Evolutionary conservation across 352 stramenopile genomes (phyloP), one percentile per base, ranked within the genome.

Genomic region (Lagenidium sp.): DNA sequence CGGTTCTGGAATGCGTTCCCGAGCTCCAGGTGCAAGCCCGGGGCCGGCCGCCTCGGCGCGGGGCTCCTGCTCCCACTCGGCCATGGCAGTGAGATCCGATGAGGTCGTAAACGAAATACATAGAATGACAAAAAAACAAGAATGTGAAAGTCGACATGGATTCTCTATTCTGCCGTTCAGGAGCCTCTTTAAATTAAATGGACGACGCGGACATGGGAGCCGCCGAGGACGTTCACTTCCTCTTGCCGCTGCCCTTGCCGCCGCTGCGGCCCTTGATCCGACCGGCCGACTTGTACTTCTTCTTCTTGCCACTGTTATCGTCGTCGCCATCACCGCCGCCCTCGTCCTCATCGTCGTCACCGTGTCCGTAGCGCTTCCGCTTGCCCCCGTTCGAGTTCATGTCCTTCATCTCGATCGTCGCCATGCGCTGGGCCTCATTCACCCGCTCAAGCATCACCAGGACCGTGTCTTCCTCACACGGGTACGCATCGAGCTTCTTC

Each of bases 1-100:
- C 76, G 95, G 15, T 99, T 98, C 63, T 98, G 94, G 95, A 97
- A 98, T 53, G 86, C 96, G 4, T 98, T 99, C 62, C 94, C 95
- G 3, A 88, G 76, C 41, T 60, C 63, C 42, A 88, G 82, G 57
- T 44, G 57, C 22, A 75, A 81, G 24, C 41, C 57, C 19, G 47
- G 62, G 11, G 42, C 38, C 5, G 65, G 63, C 39, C 71, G 68
- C 3, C 46, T 91, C 24, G 68, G 73, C 26, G 69, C 56, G 19
- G 63, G 68, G 23, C 43, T 87, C 36, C 53, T 88, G 53, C 45
- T 88, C 21, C 73, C 75, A 4, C 55, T 83, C 2, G 72, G 72
- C 20, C 47, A 64, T 5, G 57, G 69, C 16, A 68, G 56, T 36
- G 70, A 85, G 47, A 85, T 88, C 42, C 60, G 78, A 63, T 91